Conservation (phyloP, 257 asterid species). For the Nicotiana obtusifolia region DNA sequence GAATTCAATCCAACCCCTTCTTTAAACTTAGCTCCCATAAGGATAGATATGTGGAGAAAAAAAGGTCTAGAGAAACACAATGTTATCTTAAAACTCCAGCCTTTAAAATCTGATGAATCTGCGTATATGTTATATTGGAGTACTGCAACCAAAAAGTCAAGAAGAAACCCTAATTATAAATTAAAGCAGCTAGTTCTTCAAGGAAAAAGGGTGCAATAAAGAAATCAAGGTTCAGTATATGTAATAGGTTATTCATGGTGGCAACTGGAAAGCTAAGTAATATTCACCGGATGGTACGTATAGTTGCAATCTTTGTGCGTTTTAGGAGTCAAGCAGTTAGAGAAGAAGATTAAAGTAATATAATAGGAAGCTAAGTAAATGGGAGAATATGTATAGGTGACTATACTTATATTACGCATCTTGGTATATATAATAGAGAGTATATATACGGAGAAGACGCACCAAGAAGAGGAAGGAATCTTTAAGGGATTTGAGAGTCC, state of each 20-base stretch:
- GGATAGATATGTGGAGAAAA: not conserved
- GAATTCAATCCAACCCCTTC: not conserved
- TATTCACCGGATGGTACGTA: too few species aligned
- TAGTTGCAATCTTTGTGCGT: too few species aligned
- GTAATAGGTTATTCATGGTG: not conserved
- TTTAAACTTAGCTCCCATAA: not conserved
- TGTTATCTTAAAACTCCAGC: not conserved
- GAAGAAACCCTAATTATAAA: not conserved
- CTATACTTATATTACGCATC: too few species aligned
- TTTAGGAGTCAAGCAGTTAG: too few species aligned
- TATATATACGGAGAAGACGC: not conserved
- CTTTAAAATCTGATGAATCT: not conserved
- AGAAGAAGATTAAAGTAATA: too few species aligned
- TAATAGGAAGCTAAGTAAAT: too few species aligned
- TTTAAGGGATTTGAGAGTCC: too few species aligned
- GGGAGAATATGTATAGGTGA: too few species aligned
- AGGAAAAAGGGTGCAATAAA: not conserved
- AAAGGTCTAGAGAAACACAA: not conserved
- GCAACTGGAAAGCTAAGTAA: not conserved
- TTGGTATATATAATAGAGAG: not conserved
- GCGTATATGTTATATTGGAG: too few species aligned
- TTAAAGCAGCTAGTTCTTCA: not conserved
- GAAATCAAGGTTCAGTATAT: not conserved
- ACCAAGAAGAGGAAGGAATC: not conserved
- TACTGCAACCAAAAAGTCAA: not conserved